Evolutionary conservation across 2,329 filamentous ascomycete genomes (phyloP).

Genomic region (Huntiella moniliformis): DNA sequence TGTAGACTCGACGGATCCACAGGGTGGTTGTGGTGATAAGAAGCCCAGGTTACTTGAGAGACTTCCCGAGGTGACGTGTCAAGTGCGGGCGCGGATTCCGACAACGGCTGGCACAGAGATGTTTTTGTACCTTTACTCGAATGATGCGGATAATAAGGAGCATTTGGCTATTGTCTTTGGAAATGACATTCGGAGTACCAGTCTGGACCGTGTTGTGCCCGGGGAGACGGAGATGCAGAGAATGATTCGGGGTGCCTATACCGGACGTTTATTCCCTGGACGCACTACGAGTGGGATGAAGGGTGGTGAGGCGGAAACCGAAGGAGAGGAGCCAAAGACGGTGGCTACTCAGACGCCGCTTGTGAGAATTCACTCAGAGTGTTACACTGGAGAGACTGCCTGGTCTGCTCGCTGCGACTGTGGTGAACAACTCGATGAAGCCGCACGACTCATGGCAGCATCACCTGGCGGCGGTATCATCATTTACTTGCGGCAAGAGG

Average conservation of each 20-base stretch:
- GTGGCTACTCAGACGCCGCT: constrained; percentile 32
- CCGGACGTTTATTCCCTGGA: constrained; percentile 70
- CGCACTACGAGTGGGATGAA: constrained; percentile 53
- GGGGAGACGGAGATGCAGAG: constrained; percentile 76
- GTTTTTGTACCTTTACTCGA: constrained; percentile 89
- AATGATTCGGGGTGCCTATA: constrained; percentile 88
- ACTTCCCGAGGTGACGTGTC: constrained; percentile 75
- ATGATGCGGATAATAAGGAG: constrained; percentile 85
- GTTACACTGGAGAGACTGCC: constrained; percentile 95
- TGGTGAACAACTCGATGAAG: constrained; percentile 92
- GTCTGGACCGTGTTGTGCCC: constrained; percentile 49
- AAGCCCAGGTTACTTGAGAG: constrained; percentile 53
- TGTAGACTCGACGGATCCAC: constrained; percentile 38
- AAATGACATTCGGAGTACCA: constrained; percentile 55
- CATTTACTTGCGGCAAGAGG: constrained; percentile 88
- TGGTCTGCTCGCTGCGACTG: constrained; percentile 98
- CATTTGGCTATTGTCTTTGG: constrained; percentile 96
- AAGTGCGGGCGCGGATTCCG: constrained; percentile 85
- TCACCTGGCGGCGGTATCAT: constrained; percentile 63
- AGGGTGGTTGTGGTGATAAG: constrained; percentile 42
- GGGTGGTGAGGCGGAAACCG: constrained; percentile 15
- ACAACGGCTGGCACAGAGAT: constrained; percentile 85
- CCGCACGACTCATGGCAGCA: constrained; percentile 76
- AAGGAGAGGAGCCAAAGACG: constrained; percentile 13
- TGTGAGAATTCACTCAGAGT: constrained; percentile 92